A percentile compares a stretch with the other conserved stretches of the same genome.
Conservation (phyloP, 1,284 basidiomycete species). For the Exsudoporus floridanus region DNA sequence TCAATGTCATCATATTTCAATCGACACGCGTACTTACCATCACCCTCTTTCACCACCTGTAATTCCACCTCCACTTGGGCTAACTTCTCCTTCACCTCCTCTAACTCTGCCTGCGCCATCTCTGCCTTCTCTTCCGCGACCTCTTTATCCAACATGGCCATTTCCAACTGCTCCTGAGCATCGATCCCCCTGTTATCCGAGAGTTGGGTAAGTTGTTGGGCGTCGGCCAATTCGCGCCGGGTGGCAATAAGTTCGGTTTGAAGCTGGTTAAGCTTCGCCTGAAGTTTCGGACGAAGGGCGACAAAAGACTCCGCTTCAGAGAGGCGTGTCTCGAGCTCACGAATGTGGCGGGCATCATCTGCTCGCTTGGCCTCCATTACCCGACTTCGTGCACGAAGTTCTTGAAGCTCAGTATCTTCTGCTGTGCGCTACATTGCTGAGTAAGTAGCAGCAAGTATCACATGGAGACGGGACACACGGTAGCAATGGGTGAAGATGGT, state of each 20-base stretch:
- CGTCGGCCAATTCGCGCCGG: constrained; percentile 65
- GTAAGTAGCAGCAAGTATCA: constrained; percentile 30
- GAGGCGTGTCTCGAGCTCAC: constrained; percentile 82
- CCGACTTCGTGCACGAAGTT: constrained; percentile 80
- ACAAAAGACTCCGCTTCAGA: constrained; percentile 84
- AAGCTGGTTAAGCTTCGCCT: constrained; percentile 80
- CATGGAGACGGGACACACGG: constrained; percentile 24
- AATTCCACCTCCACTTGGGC: constrained; percentile 87
- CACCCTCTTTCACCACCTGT: constrained; percentile 63
- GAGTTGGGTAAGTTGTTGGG: constrained; percentile 61
- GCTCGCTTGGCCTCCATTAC: constrained; percentile 84
- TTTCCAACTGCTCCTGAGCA: constrained; percentile 87
- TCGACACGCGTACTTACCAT: constrained; percentile 33
- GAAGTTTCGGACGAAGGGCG: constrained; percentile 83
- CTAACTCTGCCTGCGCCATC: constrained; percentile 72
- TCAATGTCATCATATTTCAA: constrained; percentile 14
- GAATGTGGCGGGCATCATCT: constrained; percentile 82
- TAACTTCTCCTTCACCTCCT: constrained; percentile 73
- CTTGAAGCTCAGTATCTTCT: constrained; percentile 67
- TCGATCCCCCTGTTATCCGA: constrained; percentile 65
- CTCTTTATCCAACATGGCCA: constrained; percentile 94
- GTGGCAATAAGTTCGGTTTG: constrained; percentile 75
- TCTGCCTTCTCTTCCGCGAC: constrained; percentile 95
- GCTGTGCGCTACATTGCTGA: constrained; percentile 22
- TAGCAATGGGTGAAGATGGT: constrained; percentile 27